Base-by-base conservation (phyloP, 192 early-diverging fungal genomes). In the Funneliformis mosseae region DNA sequence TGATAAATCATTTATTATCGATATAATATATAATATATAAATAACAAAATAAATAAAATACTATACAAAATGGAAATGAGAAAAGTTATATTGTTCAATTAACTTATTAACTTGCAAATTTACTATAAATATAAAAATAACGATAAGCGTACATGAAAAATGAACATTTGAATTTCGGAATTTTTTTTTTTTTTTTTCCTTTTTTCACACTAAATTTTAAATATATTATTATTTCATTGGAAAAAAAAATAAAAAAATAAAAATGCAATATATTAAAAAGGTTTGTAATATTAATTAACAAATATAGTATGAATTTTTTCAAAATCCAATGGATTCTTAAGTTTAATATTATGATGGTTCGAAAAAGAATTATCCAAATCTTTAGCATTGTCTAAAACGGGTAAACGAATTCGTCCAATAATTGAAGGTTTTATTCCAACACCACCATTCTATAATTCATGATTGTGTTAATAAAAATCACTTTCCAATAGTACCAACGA, bases 271-370 rank as follows among this genome's bases (percentile, higher is more conserved):
- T 1, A 50, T 55, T 55, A 0, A 5, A 18, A 55, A 18, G 18
- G 33, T 3, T 33, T 33, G 33, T 33, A 18, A 21, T 21, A 45
- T 83, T 75, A 83, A 60, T 83, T 83, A 12, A 83, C 82, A 78
- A 83, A 83, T 41, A 81, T 76, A 41, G 80, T 78, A 48, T 83
- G 82, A 41, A 83, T 81, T 33, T 61, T 76, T 76, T 83, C 82
- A 61, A 83, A 82, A 64, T 83, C 82, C n/a, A 81, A 61, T 5
- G 80, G 48, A 83, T 60, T 82, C 39, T 62, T 48, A 33, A 83
- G 59, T 43, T 77, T 68, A 72, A 80, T 70, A 23, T 63, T 60
- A 68, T 74, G 82, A 23, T 42, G 7, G 11, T 42, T 76, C 9
- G 81, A 41, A 27, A 39, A 4, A 8, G 81, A 23, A 7, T 18